Evolutionary conservation across 805 yeast genomes (phyloP).

Genomic region (Candida sonorensis): DNA sequence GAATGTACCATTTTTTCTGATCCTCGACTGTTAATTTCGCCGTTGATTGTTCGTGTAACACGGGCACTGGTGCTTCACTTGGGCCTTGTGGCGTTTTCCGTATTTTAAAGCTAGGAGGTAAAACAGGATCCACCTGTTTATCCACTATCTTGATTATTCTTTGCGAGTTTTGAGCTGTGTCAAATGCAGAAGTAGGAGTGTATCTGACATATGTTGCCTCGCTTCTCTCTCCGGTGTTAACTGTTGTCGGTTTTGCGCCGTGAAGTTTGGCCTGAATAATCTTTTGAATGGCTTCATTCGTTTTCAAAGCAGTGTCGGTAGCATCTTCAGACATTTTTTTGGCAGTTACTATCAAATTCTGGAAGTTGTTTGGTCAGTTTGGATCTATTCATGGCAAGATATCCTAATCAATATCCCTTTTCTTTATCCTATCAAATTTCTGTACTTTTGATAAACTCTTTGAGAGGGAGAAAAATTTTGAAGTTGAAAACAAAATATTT

Average conservation of each 20-base stretch:
- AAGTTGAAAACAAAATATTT: too few species aligned
- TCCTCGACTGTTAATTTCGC: slow-evolving; percentile 63
- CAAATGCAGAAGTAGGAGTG: slow-evolving; percentile 33
- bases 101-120: slow-evolving; percentile 70
- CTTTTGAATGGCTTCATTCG: slow-evolving; percentile 48
- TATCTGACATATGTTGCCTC: slow-evolving; percentile 38
- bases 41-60: slow-evolving; percentile 52
- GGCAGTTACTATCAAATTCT: not conserved
- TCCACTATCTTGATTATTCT: slow-evolving; percentile 62
- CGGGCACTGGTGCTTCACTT: slow-evolving; percentile 49
- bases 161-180: slow-evolving; percentile 23
- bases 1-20: slow-evolving; percentile 77
- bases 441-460: too few species aligned
- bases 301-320: slow-evolving; percentile 41
- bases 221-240: slow-evolving; percentile 5
- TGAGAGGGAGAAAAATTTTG: too few species aligned
- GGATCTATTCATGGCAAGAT: too few species aligned
- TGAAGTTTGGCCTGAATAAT: slow-evolving; percentile 40
- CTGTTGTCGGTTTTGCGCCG: slow-evolving; percentile 21
- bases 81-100: slow-evolving; percentile 68
- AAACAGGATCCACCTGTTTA: slow-evolving; percentile 72
- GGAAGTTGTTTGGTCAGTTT: slow-evolving; percentile 1
- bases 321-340: slow-evolving; percentile 8
- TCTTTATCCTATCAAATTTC: too few species aligned
- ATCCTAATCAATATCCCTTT: too few species aligned